Base-by-base conservation (phyloP, 1,139 yeast genomes). In the Pichia sp. region DNA sequence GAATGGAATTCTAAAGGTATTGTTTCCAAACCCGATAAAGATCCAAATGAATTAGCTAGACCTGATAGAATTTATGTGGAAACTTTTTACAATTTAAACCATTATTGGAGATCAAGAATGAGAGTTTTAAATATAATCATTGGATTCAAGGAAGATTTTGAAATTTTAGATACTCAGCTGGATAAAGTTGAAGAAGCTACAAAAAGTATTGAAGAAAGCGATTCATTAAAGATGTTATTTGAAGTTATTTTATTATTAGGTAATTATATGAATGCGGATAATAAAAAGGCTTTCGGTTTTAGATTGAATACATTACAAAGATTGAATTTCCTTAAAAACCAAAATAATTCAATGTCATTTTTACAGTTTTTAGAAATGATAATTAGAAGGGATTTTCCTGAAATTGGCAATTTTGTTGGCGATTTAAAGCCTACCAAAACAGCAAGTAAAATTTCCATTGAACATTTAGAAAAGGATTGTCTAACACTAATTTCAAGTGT, bases 241-340 rank as follows among this genome's bases (percentile, higher is more conserved):
- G 87, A 84, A 57, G 81, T 85, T 47, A 85, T 85, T 59, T 74
- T 85, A 57, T 81, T 90, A 2, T 88, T 85, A 45, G 95, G 95
- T 67, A 85, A 85, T 60, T 85, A 79, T 60, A 85, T 85, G 94
- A 85, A 85, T 61, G 90, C 85, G 59, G 71, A 81, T 8, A 74
- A 87, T 1, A 85, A 85, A 56, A 90, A 85, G 63, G 92, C 94
- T 0, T 81, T 77, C 55, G 95, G 95, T 46, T 85, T 85, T 69
- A 84, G 82, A 59, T 73, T 85, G 58, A 76, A 80, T 49, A 83
- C 94, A 1, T 73, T 85, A 51, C 94, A 82, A 62, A 70, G 94
- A 60, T 72, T 85, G 53, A 79, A 85, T 40, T 85, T 85, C 58
- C 79, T 85, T 72, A 85, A 85, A 56, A 92, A 85, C 62, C 83